Conservation (phyloP, 2,329 filamentous ascomycete species). For the Fusarium newnesense region DNA sequence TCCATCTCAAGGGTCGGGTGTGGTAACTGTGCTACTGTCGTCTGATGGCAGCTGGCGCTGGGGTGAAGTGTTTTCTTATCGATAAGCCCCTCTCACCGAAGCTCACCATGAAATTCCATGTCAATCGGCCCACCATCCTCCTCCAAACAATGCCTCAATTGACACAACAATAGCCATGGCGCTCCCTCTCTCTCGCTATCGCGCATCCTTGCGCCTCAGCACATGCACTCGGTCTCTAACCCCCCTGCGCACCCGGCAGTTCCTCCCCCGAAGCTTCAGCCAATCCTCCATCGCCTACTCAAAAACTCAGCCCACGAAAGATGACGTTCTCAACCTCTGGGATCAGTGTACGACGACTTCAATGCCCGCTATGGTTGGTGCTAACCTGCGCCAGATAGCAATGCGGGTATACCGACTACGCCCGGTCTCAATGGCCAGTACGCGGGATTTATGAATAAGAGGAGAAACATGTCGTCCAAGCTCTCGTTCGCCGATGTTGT, state of each 20-base stretch:
- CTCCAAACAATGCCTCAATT: slow-evolving; percentile 38
- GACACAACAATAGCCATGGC: slow-evolving; percentile 34
- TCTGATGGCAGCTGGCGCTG: background rate
- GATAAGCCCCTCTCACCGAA: slow-evolving; percentile 22
- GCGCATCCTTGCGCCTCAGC: slow-evolving; percentile 33
- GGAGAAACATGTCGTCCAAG: slow-evolving; percentile 73
- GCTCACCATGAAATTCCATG: slow-evolving; percentile 26
- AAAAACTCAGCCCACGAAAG: slow-evolving; percentile 19
- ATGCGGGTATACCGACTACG: slow-evolving; percentile 36
- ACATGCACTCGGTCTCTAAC: background rate
- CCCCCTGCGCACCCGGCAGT: slow-evolving; percentile 28
- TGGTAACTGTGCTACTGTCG: background rate
- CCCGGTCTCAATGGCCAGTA: slow-evolving; percentile 27
- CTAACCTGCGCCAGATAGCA: slow-evolving; percentile 42
- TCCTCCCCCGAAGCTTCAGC: slow-evolving; percentile 33
- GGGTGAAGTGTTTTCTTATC: background rate
- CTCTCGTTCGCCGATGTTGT: slow-evolving; percentile 75
- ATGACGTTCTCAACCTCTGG: slow-evolving; percentile 45
- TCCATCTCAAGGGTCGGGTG: background rate
- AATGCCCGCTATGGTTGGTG: background rate
- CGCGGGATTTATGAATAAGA: slow-evolving; percentile 75
- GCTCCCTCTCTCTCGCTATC: slow-evolving; percentile 40
- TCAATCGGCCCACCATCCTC: slow-evolving; percentile 33
- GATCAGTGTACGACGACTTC: slow-evolving; percentile 44
- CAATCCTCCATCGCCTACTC: slow-evolving; percentile 32